Base-by-base conservation (phyloP, 192 early-diverging fungal species). In the Backusella liffmaniae region DNA sequence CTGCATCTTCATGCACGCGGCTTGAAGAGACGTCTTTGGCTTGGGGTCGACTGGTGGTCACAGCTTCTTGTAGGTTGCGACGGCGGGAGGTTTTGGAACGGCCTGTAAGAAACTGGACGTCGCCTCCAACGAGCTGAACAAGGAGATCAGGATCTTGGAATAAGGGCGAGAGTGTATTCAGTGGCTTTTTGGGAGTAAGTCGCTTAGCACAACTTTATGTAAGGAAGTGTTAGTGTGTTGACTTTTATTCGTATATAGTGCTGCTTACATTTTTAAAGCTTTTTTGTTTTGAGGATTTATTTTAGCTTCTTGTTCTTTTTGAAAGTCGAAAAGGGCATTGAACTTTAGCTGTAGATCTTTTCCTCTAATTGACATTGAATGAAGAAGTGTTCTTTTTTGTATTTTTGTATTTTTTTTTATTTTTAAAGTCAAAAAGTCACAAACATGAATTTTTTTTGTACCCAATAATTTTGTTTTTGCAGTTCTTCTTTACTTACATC, bases 141-240 rank as follows among this genome's bases (percentile, higher is more conserved):
- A 71, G 39, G 2, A 71, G 29, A 16, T 71, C 44, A 1, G 70
- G 70, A 32, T 71, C 70, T n/a, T 71, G 70, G 39, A 71, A 71
- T 10, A 71, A 16, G 12, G 41, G 39, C 12, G 70, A 71, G 39
- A 71, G 29, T 34, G 42, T 18, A 30, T 41, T 44, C 1, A 46
- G 29, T 18, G 41, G 39, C 16, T 49, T 29, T 49, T 71, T 71
- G 13, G 70, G 26, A 6, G 1, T 21, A 10, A 69, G 35, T 12
- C n/a, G n/a, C 1, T 9, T 21, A 21, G 6, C 5, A n/a, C 5
- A n/a, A 0, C 35, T 37, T 23, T 69, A 34, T 21, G 4, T 68
- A 36, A 5, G 7, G 10, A n/a, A n/a, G 21, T 18, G 35, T 39
- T 39, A 39, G 37, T 12, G 37, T 39, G 36, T 36, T 37, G 8